phyloP scores from a whole-genome alignment of 225 moss, liverwort and hornwort species.

The Neckera pumila region DNA sequence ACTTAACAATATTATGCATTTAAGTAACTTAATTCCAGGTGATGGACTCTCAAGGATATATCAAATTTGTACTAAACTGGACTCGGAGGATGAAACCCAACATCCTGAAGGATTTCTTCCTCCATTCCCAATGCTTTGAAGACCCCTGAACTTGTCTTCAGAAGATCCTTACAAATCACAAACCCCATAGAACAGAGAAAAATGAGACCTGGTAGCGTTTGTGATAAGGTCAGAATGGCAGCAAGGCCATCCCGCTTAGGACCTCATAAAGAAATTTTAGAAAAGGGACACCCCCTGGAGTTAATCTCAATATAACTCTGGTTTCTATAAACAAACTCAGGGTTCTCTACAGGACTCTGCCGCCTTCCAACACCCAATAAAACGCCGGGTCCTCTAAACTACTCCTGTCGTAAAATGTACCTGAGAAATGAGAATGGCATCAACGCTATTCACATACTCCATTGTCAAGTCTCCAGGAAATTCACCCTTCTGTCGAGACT shows the following conservation, averaged over 20 bases:
- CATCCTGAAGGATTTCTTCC: background rate
- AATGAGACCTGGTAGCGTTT: background rate
- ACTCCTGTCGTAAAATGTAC: background rate
- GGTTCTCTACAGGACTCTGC: background rate
- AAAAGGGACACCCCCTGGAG: too few relatives aligned
- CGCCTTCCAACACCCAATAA: background rate
- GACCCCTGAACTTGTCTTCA: background rate
- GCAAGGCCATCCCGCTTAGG: background rate
- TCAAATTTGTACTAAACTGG: background rate
- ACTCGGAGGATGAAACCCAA: background rate
- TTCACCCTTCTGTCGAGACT: constrained; percentile 15
- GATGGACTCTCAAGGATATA: background rate
- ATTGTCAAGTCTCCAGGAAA: constrained; percentile 36
- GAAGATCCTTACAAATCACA: background rate
- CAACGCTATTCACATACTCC: constrained; percentile 34
- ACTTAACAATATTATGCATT: background rate
- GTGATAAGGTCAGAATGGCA: background rate
- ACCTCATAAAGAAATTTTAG: background rate
- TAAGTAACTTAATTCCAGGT: background rate
- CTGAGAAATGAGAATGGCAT: constrained; percentile 36
- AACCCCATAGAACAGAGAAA: too few relatives aligned
- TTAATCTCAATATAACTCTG: background rate
- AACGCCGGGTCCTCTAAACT: background rate
- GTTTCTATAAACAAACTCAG: background rate
- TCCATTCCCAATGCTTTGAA: background rate